Evolutionary conservation across 2,329 filamentous ascomycete genomes (phyloP).

Genomic region (Hymenoscyphus occultus): DNA sequence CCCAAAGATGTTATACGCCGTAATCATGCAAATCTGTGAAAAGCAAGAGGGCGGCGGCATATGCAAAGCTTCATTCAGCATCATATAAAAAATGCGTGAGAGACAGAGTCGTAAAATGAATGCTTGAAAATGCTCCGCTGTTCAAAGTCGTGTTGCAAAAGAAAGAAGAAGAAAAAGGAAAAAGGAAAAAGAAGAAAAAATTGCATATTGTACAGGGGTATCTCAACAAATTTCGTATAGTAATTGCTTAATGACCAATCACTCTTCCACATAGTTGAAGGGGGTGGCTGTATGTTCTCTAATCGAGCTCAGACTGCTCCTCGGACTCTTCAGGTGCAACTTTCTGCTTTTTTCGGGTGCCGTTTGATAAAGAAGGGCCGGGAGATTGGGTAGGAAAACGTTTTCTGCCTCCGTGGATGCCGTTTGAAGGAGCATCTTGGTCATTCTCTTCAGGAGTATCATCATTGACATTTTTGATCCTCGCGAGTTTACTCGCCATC

Average conservation of each 20-base stretch:
- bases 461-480: background rate
- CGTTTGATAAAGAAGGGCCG: background rate
- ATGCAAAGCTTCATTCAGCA: background rate
- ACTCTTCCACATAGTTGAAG: background rate
- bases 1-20: background rate
- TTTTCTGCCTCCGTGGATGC: background rate
- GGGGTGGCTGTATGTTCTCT: background rate
- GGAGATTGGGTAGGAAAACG: background rate
- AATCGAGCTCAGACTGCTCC: background rate
- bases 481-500: background rate
- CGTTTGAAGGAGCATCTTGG: background rate
- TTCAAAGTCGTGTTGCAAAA: background rate
- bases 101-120: background rate
- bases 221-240: conserved; percentile 3
- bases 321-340: background rate
- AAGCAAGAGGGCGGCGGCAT: background rate
- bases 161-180: background rate
- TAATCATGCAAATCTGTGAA: background rate
- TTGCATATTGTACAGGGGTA: background rate
- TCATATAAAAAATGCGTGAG: background rate
- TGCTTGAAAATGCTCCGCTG: background rate
- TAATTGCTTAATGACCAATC: background rate
- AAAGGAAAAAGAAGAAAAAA: background rate
- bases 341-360: background rate
- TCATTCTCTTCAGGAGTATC: background rate